A percentile compares a stretch with the other conserved stretches of the same genome.
Conservation (phyloP, 371 early-diverging fungal species). For the Mucor velutinosus region DNA sequence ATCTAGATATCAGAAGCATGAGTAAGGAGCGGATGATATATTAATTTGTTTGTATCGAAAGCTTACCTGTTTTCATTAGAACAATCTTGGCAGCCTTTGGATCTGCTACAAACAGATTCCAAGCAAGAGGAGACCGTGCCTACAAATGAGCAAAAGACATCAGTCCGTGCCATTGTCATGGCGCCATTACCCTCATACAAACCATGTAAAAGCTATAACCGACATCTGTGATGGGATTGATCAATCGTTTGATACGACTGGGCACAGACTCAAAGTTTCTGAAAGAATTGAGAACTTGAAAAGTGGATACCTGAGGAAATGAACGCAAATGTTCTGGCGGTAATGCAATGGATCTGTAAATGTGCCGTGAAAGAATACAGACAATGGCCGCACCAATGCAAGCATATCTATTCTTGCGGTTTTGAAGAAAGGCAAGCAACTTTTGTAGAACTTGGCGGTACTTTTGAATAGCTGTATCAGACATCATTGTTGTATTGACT, state of each 20-base stretch:
- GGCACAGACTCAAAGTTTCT: background rate
- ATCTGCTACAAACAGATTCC: constrained; percentile 37
- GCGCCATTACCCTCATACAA: constrained; percentile 25
- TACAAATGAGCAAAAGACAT: background rate
- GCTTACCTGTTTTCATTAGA: constrained; percentile 37
- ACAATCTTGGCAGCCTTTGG: constrained; percentile 27
- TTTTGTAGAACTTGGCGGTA: background rate
- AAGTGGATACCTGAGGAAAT: background rate
- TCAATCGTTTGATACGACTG: background rate
- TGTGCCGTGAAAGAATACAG: background rate
- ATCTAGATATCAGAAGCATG: background rate
- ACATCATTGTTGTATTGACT: too few relatives aligned
- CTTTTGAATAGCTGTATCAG: too few relatives aligned
- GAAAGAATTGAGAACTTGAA: background rate
- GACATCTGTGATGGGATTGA: background rate
- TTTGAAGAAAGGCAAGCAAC: background rate
- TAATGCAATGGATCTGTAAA: background rate
- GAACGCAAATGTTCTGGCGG: constrained; percentile 4
- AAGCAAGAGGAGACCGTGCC: constrained; percentile 27
- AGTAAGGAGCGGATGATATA: background rate
- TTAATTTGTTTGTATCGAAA: background rate
- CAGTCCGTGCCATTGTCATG: background rate
- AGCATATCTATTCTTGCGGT: background rate
- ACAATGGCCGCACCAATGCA: constrained; percentile 1
- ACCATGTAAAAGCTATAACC: constrained; percentile 7